Conservation (phyloP, 352 stramenopile species). For the Globisporangium perplexum region DNA sequence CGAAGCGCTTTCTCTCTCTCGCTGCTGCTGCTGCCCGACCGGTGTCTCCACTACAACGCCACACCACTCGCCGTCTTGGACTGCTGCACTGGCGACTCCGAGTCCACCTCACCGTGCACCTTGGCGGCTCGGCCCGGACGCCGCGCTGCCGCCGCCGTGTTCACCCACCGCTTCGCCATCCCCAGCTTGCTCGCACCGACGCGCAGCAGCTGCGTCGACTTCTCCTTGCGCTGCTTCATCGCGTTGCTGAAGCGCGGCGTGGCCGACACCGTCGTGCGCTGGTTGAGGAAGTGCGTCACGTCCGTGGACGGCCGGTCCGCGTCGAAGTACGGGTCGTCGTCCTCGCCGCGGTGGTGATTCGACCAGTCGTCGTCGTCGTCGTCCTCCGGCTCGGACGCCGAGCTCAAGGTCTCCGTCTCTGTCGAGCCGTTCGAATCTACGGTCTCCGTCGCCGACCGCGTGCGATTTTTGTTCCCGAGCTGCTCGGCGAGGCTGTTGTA, state of each 20-base stretch:
- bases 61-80: constrained; percentile 8
- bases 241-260: constrained; percentile 7
- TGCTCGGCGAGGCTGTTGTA: constrained; percentile 41
- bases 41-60: constrained; percentile 6
- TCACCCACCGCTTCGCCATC: constrained; percentile 14
- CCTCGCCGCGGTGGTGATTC: constrained; percentile 16
- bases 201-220: constrained; percentile 5
- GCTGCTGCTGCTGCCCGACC: not conserved
- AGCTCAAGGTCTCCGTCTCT: constrained; percentile 38
- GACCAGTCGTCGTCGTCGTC: constrained; percentile 23
- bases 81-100: not conserved
- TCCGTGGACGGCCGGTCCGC: constrained; percentile 39
- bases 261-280: constrained; percentile 8
- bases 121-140: constrained; percentile 7
- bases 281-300: constrained; percentile 29
- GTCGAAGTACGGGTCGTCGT: constrained; percentile 25
- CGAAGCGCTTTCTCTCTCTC: constrained; percentile 2
- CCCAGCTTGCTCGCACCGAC: constrained; percentile 8
- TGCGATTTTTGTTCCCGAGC: constrained; percentile 30
- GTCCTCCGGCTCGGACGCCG: constrained; percentile 28
- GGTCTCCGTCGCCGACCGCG: constrained; percentile 18
- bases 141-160: constrained; percentile 3
- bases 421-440: constrained; percentile 45
- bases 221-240: constrained; percentile 8
- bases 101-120: constrained; percentile 8